phyloP scores from a whole-genome alignment of 148 eudicot species.

The Arctostaphylos glauca region DNA sequence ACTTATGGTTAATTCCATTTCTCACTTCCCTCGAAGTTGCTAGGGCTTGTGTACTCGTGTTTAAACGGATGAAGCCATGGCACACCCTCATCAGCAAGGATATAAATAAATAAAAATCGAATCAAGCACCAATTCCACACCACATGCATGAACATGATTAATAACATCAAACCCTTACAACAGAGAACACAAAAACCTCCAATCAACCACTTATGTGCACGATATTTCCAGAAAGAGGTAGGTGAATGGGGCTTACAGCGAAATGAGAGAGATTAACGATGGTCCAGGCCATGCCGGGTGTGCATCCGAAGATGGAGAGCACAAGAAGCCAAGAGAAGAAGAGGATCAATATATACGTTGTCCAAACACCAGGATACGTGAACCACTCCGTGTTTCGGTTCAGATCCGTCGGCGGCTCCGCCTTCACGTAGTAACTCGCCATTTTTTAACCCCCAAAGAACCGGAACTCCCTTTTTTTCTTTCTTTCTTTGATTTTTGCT shows the following conservation, averaged over 20 bases:
- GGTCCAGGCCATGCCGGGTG: constrained; percentile 92
- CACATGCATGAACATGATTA: background rate
- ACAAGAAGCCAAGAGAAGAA: constrained; percentile 80
- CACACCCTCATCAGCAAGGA: too few species aligned
- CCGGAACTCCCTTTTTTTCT: background rate
- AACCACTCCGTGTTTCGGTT: constrained; percentile 90
- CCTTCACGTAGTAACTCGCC: constrained; percentile 78
- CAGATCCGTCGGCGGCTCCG: constrained; percentile 73
- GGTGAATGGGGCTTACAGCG: background rate
- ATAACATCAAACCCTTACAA: background rate
- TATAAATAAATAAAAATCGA: background rate
- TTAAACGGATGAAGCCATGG: too few species aligned
- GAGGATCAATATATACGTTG: constrained; percentile 65
- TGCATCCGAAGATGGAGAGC: constrained; percentile 62
- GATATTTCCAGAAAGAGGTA: background rate
- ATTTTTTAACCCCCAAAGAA: constrained; percentile 26
- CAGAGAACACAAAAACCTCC: background rate
- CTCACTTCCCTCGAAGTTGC: too few species aligned
- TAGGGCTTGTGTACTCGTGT: too few species aligned
- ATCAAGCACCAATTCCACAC: constrained; percentile 8
- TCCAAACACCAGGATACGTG: constrained; percentile 89
- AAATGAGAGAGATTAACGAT: constrained; percentile 61
- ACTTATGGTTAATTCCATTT: too few species aligned
- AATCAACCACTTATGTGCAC: background rate
- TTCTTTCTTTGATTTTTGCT: background rate